These are phyloP conservation scores for Solanum neorickii DNA, from an alignment of 257 asterid species.

Conservation along the genomic window DNA sequence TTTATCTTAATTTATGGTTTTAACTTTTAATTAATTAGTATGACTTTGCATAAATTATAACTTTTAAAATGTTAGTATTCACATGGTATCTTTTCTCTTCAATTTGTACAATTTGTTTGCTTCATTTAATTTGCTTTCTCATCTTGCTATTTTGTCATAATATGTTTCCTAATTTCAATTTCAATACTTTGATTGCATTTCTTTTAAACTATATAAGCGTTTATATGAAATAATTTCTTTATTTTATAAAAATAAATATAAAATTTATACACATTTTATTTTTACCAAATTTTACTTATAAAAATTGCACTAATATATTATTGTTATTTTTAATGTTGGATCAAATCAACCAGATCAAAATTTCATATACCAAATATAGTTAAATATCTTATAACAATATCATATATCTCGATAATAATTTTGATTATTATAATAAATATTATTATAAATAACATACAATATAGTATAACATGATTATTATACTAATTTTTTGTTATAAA, in stretches of 20 bases:
- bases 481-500: background rate
- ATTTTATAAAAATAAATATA: too few species aligned
- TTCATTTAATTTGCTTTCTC: background rate
- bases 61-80: background rate
- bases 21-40: background rate
- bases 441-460: background rate
- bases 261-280: too few species aligned
- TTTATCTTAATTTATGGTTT: background rate
- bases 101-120: background rate
- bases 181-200: background rate
- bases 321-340: background rate
- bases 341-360: background rate
- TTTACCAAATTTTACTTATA: too few species aligned
- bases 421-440: background rate
- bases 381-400: background rate
- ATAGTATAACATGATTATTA: background rate
- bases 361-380: background rate
- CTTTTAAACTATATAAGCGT: accelerated
- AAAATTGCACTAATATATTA: too few species aligned
- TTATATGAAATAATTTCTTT: too few species aligned
- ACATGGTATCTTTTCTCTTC: background rate
- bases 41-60: background rate
- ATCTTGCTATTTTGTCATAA: background rate
- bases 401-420: background rate
- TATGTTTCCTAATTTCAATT: background rate